Evolutionary conservation across 2,329 filamentous ascomycete genomes (phyloP).

Genomic region (Celoporthe dispersa): DNA sequence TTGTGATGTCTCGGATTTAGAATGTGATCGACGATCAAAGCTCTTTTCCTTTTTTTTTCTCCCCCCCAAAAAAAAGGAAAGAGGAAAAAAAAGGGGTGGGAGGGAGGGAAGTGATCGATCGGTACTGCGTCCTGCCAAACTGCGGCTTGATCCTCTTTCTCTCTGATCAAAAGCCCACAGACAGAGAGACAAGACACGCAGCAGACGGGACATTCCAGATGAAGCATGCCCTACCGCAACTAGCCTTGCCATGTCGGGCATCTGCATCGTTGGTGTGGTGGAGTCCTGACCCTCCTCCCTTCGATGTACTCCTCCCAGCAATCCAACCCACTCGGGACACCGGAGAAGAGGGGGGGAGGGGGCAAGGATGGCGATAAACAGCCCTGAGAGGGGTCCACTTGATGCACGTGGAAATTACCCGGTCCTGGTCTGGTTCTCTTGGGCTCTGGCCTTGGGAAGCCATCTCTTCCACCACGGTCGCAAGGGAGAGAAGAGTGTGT

Average conservation of each 20-base stretch:
- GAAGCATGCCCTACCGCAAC: conserved; percentile 9
- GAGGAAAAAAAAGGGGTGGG: background rate
- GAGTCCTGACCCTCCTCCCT: background rate
- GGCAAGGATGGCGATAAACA: conserved; percentile 19
- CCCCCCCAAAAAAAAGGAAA: no score
- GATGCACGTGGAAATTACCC: conserved; percentile 23
- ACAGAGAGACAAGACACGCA: background rate
- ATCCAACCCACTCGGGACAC: background rate
- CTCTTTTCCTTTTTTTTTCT: no score
- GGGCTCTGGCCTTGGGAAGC: background rate
- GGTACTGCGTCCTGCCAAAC: background rate
- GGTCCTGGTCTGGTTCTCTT: background rate
- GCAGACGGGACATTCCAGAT: conserved; percentile 8
- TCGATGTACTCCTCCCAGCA: background rate
- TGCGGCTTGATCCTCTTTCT: background rate
- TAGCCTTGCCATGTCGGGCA: conserved; percentile 26
- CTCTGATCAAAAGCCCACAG: no score
- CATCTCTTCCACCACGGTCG: background rate
- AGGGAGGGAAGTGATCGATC: no score
- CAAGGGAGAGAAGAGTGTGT: background rate
- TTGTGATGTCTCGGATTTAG: background rate
- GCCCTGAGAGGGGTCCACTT: background rate
- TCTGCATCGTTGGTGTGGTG: conserved; percentile 22
- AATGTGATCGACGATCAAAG: background rate
- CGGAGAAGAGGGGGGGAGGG: background rate